phyloP scores from a whole-genome alignment of 805 yeast genomes.

The Lipomyces yamadae region DNA sequence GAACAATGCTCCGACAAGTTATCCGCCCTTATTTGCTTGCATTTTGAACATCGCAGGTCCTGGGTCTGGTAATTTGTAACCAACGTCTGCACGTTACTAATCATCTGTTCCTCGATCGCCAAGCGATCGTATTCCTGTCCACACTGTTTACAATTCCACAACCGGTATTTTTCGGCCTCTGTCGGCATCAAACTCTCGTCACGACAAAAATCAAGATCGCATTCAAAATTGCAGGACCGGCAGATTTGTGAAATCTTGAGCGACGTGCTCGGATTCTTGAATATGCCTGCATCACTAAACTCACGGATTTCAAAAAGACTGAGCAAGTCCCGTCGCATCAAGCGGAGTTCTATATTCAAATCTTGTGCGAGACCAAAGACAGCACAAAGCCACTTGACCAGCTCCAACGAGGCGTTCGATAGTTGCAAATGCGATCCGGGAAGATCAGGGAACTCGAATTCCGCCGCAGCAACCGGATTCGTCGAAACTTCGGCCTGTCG shows the following conservation, averaged over 20 bases:
- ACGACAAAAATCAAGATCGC: slow-evolving; percentile 82
- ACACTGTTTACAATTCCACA: slow-evolving; percentile 73
- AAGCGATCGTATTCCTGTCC: slow-evolving; percentile 65
- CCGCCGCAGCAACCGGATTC: slow-evolving; percentile 65
- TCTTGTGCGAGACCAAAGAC: slow-evolving; percentile 68
- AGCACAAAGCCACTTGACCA: slow-evolving; percentile 76
- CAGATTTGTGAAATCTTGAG: slow-evolving; percentile 74
- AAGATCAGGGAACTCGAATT: slow-evolving; percentile 72
- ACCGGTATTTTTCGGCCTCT: slow-evolving; percentile 19
- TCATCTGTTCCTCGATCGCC: slow-evolving; percentile 76
- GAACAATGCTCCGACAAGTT: slow-evolving; percentile 75
- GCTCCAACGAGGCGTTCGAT: slow-evolving; percentile 76
- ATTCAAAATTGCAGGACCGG: slow-evolving; percentile 72
- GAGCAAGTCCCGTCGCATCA: slow-evolving; percentile 74
- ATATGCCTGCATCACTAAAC: slow-evolving; percentile 75
- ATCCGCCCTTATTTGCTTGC: slow-evolving; percentile 67
- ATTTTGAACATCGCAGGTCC: slow-evolving; percentile 80
- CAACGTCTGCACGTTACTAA: slow-evolving; percentile 62
- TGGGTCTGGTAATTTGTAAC: slow-evolving; percentile 72
- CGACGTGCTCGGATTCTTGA: slow-evolving; percentile 74
- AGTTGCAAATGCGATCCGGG: slow-evolving; percentile 71
- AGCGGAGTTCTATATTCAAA: slow-evolving; percentile 71
- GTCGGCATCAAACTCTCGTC: slow-evolving; percentile 53
- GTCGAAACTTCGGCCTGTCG: slow-evolving; percentile 71
- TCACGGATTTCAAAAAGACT: slow-evolving; percentile 79